Evolutionary conservation across 106 monocot species (phyloP), one percentile per base, ranked within the genome.

Genomic region (Allium cepa): DNA sequence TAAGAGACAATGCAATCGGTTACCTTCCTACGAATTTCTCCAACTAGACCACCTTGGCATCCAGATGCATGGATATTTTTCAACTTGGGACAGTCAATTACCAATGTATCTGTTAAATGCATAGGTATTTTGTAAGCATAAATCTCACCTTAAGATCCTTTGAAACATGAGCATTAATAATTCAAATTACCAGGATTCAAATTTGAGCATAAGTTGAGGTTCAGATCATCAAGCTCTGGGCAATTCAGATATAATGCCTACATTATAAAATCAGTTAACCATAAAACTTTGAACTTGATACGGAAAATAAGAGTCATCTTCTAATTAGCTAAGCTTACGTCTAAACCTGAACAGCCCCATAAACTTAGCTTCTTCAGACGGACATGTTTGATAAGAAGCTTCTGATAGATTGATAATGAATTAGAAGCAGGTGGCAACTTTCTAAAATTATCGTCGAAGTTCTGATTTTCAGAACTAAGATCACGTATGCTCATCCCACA

Each of bases 331-430:
- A 59, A 49, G 71, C 87, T 82, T 82, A 90, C 97, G 71, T 92
- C 86, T 67, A 97, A 84, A 70, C 85, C 84, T 59, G 92, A 97
- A 72, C 97, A 97, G 51, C 89, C 92, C 97, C 97, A 97, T 48
- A 97, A 80, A 57, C 97, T 97, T 53, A 97, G 81, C 68, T 85
- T 92, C 79, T 72, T 92, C 76, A 97, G 75, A 60, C 68, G 57
- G 3, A 68, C 80, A 67, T 97, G 97, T 72, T 92, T 89, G 61
- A 97, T 97, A 51, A 97, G 82, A 50, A 97, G 82, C 64, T 97
- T 97, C 56, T 97, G 92, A 77, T 89, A 84, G 22, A 79, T 78
- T 27, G 73, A 67, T 11, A 81, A 76, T 9, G 59, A 58, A 50
- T 67, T 81, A 17, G 47, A 59, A 66, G 13, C 62, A 7, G 61